These are phyloP conservation scores for Vicia faba DNA, from an alignment of 306 rosid genomes.

Conservation along the genomic window DNA sequence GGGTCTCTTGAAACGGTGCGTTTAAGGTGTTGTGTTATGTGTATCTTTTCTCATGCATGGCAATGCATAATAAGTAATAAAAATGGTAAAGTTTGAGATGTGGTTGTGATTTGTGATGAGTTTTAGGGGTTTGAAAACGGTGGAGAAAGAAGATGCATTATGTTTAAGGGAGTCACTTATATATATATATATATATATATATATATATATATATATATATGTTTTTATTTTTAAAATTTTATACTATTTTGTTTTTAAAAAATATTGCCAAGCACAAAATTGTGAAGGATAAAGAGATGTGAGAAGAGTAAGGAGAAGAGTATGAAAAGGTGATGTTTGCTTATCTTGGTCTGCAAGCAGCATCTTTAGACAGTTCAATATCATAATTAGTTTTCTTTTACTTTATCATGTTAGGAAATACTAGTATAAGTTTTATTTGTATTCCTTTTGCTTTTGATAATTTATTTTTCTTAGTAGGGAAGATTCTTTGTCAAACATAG, in stretches of 20 bases:
- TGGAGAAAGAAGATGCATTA: slow-evolving; percentile 27
- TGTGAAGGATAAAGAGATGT: slow-evolving; percentile 24
- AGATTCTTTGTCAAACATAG: slow-evolving; percentile 50
- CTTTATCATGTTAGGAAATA: slow-evolving; percentile 45
- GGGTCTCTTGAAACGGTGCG: not conserved
- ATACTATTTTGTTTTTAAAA: too few relatives aligned
- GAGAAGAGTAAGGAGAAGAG: slow-evolving; percentile 2
- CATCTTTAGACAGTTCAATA: slow-evolving; percentile 50
- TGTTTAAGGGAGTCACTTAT: slow-evolving; percentile 7
- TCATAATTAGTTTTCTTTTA: slow-evolving; percentile 21
- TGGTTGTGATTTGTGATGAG: not conserved
- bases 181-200: slow-evolving; percentile 30
- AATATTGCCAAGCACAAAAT: not conserved
- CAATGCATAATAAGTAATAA: slow-evolving; percentile 1
- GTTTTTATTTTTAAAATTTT: not conserved
- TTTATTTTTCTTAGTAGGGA: slow-evolving; percentile 38
- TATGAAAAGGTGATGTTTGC: slow-evolving; percentile 38
- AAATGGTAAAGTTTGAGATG: not conserved
- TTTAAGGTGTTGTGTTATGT: not conserved
- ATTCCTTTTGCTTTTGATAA: slow-evolving; percentile 6
- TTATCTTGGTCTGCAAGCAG: slow-evolving; percentile 62
- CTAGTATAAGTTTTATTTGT: slow-evolving; percentile 24
- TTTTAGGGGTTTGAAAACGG: slow-evolving; percentile 7
- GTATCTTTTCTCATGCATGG: not conserved
- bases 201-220: slow-evolving; percentile 19